phyloP scores from a whole-genome alignment of 352 stramenopile species.

The Pythium pectinolyticum region DNA sequence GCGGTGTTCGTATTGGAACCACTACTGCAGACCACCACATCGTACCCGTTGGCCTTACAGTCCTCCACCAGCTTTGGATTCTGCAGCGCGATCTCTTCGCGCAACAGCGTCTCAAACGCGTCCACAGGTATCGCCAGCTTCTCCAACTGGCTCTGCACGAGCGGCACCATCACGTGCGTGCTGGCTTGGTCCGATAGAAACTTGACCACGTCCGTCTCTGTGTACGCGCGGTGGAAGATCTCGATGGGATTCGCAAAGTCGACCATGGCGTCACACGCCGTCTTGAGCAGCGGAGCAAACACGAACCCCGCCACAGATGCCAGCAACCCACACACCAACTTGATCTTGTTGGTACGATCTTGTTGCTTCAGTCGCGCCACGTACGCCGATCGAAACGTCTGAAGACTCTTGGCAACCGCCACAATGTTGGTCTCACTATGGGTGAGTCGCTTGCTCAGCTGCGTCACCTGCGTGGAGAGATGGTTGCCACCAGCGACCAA shows the following conservation, averaged over 20 bases:
- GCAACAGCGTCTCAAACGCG: constrained; percentile 26
- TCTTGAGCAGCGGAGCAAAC: constrained; percentile 28
- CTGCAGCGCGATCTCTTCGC: constrained; percentile 25
- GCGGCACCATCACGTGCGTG: neutral
- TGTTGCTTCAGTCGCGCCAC: neutral
- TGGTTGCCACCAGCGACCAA: neutral
- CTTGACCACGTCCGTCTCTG: constrained; percentile 14
- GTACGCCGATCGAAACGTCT: constrained; percentile 11
- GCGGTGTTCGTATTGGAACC: neutral
- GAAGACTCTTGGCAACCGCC: neutral
- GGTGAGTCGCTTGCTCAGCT: neutral
- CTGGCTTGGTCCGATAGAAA: constrained; percentile 7
- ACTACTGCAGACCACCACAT: constrained; percentile 2
- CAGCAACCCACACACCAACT: neutral
- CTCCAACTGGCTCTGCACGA: constrained; percentile 7
- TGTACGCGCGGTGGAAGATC: constrained; percentile 22
- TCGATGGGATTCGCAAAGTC: constrained; percentile 31
- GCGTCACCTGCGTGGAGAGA: neutral
- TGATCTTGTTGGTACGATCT: neutral
- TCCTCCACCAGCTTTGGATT: constrained; percentile 21
- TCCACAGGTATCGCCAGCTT: constrained; percentile 13
- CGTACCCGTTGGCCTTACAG: neutral
- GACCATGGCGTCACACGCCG: constrained; percentile 29
- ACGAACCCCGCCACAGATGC: constrained; percentile 20
- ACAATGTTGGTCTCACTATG: constrained; percentile 9